Percentiles rank a stretch among this genome's conserved stretches.
phyloP scores from a whole-genome alignment of 306 rosid species.

The apple (Malus domestica) region DNA sequence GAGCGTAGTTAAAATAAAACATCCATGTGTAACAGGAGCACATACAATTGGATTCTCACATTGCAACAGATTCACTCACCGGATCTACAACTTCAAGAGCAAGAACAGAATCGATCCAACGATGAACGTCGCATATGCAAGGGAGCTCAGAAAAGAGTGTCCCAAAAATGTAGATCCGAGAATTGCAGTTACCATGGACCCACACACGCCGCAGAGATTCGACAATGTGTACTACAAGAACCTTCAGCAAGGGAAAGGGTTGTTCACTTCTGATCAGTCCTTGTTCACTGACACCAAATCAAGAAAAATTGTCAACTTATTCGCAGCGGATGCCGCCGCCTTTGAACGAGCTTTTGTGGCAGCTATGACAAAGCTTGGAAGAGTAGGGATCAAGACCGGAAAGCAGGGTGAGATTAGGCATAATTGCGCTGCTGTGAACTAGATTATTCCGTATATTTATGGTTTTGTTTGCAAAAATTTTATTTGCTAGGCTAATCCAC shows the following conservation, averaged over 20 bases:
- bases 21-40: conserved; percentile 41
- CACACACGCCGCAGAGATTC: conserved; percentile 43
- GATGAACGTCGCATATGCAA: conserved; percentile 42
- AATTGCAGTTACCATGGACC: conserved; percentile 51
- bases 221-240: conserved; percentile 75
- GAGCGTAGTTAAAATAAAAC: too few species aligned
- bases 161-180: conserved; percentile 57
- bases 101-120: conserved; percentile 56
- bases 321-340: conserved; percentile 58
- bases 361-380: conserved; percentile 72
- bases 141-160: conserved; percentile 41
- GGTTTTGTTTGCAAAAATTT: not conserved
- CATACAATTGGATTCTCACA: conserved; percentile 85
- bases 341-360: conserved; percentile 51
- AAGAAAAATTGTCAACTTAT: conserved; percentile 47
- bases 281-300: conserved; percentile 51
- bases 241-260: conserved; percentile 67
- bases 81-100: conserved; percentile 54
- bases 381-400: conserved; percentile 51
- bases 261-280: conserved; percentile 71
- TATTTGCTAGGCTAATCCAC: not conserved
- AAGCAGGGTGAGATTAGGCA: conserved; percentile 58
- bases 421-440: conserved; percentile 49
- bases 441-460: not conserved
- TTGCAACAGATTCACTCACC: conserved; percentile 44